Evolutionary conservation across 306 rosid species (phyloP).

Genomic region (Cicer judaicum): DNA sequence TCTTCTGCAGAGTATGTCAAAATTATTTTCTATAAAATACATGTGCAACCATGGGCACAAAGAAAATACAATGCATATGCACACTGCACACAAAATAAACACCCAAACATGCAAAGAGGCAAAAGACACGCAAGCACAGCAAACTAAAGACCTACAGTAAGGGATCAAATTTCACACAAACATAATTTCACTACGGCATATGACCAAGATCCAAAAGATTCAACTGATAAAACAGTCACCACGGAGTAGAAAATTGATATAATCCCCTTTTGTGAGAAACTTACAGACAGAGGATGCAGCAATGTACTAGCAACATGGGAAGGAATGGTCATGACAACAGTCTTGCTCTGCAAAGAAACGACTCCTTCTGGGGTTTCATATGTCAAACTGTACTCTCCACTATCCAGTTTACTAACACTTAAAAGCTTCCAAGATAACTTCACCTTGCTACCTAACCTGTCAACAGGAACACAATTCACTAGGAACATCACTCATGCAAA

Average conservation of each 20-base stretch:
- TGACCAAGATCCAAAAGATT: conserved; percentile 24
- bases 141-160: conserved; percentile 25
- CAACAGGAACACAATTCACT: conserved; percentile 44
- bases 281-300: conserved; percentile 83
- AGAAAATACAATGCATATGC: conserved; percentile 22
- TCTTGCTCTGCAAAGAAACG: conserved; percentile 70
- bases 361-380: conserved; percentile 92
- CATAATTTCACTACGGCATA: conserved; percentile 35
- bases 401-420: conserved; percentile 69
- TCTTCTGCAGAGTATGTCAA: conserved; percentile 11
- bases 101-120: conserved; percentile 25
- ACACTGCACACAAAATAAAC: not conserved
- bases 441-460: conserved; percentile 84
- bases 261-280: conserved; percentile 46
- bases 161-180: conserved; percentile 20
- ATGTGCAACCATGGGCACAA: conserved; percentile 11
- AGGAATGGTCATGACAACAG: conserved; percentile 91
- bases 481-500: conserved; percentile 36
- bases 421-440: conserved; percentile 94
- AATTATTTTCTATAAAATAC: conserved; percentile 12
- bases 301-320: conserved; percentile 80
- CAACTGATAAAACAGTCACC: conserved; percentile 31
- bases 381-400: conserved; percentile 73
- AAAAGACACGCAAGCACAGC: conserved; percentile 33
- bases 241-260: conserved; percentile 28